Percentiles rank a stretch among this genome's conserved stretches.
These are phyloP conservation scores for Cordyceps javanica DNA, from an alignment of 2,329 filamentous ascomycete species.

Conservation along the genomic window DNA sequence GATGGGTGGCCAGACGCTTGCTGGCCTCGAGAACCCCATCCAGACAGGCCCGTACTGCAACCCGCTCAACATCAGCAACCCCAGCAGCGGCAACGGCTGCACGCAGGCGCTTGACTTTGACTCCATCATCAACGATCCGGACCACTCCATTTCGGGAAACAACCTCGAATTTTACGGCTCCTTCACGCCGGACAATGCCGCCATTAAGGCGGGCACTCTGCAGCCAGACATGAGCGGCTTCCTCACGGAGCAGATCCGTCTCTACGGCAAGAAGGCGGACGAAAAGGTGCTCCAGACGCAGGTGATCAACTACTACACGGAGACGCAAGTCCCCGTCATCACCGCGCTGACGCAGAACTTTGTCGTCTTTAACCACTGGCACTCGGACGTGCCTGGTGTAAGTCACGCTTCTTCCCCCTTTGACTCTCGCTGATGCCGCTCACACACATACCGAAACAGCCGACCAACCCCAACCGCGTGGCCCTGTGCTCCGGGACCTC, in stretches of 20 bases:
- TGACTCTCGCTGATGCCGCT: background rate
- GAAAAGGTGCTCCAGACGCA: constrained; percentile 27
- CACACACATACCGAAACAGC: constrained; percentile 20
- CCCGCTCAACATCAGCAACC: constrained; percentile 27
- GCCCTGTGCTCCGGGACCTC: constrained; percentile 25
- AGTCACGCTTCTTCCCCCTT: background rate
- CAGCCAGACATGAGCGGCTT: constrained; percentile 30
- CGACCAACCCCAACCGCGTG: constrained; percentile 37
- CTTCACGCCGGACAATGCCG: constrained; percentile 31
- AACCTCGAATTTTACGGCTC: constrained; percentile 38
- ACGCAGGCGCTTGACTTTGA: constrained; percentile 31
- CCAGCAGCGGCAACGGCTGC: constrained; percentile 21
- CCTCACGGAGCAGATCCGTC: constrained; percentile 33
- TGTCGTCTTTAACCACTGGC: constrained; percentile 38
- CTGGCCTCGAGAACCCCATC: constrained; percentile 35
- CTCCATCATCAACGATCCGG: constrained; percentile 34
- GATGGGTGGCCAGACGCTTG: constrained; percentile 32
- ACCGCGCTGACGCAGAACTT: constrained; percentile 34
- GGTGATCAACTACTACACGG: constrained; percentile 39
- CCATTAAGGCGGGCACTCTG: constrained; percentile 27
- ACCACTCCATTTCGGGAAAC: constrained; percentile 35
- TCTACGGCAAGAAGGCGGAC: constrained; percentile 27
- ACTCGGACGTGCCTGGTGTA: constrained; percentile 35
- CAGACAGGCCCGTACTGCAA: constrained; percentile 37
- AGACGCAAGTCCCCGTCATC: constrained; percentile 35